Evolutionary conservation across 2,329 filamentous ascomycete genomes (phyloP).

Genomic region (Xylaria sp.): DNA sequence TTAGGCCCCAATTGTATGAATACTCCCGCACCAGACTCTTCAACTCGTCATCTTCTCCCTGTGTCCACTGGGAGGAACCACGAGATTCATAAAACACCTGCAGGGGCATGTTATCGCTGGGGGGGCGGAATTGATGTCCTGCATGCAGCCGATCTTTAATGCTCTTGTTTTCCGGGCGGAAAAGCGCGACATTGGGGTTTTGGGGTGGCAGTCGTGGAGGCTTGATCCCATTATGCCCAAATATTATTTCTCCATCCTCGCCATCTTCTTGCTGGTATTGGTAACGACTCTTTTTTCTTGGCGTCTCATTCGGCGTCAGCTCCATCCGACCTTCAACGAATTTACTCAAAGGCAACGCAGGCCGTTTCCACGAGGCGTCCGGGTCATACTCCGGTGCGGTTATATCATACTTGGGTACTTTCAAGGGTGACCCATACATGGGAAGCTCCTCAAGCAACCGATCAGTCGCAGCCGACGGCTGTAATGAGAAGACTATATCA

Average conservation of each 20-base stretch:
- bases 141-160: constrained; percentile 91
- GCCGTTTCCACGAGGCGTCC: constrained; percentile 77
- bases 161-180: constrained; percentile 87
- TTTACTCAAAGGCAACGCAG: constrained; percentile 86
- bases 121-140: constrained; percentile 91
- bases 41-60: constrained; percentile 89
- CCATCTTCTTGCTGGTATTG: constrained; percentile 79
- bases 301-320: constrained; percentile 71
- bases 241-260: constrained; percentile 53
- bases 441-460: constrained; percentile 83
- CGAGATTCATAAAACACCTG: constrained; percentile 91
- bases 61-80: constrained; percentile 89
- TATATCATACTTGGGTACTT: constrained; percentile 67
- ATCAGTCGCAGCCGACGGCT: constrained; percentile 78
- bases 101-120: constrained; percentile 90
- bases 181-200: constrained; percentile 83
- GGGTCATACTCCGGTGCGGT: constrained; percentile 69
- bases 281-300: constrained; percentile 83
- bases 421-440: constrained; percentile 74
- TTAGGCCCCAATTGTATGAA: constrained; percentile 97
- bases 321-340: constrained; percentile 85
- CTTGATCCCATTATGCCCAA: constrained; percentile 47
- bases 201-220: constrained; percentile 68
- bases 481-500: constrained; percentile 81
- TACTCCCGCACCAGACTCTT: constrained; percentile 87